Percentiles rank a stretch among this genome's conserved stretches.
phyloP scores from a whole-genome alignment of 2,329 filamentous ascomycete genomes.

The Cytospora leucostoma region DNA sequence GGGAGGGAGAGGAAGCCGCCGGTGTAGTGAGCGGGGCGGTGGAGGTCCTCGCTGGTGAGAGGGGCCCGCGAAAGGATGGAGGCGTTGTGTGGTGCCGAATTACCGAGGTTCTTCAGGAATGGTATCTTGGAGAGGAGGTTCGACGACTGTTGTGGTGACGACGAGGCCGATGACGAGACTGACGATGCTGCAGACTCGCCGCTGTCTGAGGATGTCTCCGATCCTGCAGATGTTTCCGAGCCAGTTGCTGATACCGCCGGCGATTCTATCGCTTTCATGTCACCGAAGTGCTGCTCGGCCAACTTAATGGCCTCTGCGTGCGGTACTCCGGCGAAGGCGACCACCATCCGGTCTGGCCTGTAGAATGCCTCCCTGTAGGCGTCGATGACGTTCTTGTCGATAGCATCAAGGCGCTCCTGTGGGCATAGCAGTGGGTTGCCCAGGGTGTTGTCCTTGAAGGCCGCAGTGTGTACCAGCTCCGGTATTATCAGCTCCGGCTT shows the following conservation, averaged over 20 bases:
- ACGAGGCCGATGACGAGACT: conserved; percentile 35
- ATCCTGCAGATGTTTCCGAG: conserved; percentile 58
- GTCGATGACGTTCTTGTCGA: conserved; percentile 72
- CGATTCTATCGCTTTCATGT: conserved; percentile 67
- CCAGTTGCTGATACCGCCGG: conserved; percentile 55
- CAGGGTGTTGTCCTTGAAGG: conserved; percentile 93
- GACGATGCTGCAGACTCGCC: conserved; percentile 40
- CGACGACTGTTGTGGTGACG: conserved; percentile 50
- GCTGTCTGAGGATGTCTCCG: conserved; percentile 37
- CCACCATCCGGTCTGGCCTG: conserved; percentile 85
- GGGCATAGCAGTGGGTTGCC: conserved; percentile 93
- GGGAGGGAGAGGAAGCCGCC: conserved; percentile 90
- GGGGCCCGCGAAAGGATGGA: conserved; percentile 51
- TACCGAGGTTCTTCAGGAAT: conserved; percentile 87
- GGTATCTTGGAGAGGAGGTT: conserved; percentile 73
- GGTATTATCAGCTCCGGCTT: conserved; percentile 96
- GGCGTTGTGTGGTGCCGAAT: conserved; percentile 65
- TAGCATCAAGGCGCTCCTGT: conserved; percentile 74
- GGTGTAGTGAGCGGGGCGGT: conserved; percentile 77
- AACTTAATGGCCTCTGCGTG: conserved; percentile 78
- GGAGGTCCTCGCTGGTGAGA: conserved; percentile 56
- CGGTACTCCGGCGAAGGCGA: conserved; percentile 90
- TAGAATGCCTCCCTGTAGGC: conserved; percentile 84
- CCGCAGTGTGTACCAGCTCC: conserved; percentile 92
- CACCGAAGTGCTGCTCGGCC: conserved; percentile 84